These are phyloP conservation scores for Monosporozyma solicola DNA, from an alignment of 805 yeast species.

Conservation along the genomic window DNA sequence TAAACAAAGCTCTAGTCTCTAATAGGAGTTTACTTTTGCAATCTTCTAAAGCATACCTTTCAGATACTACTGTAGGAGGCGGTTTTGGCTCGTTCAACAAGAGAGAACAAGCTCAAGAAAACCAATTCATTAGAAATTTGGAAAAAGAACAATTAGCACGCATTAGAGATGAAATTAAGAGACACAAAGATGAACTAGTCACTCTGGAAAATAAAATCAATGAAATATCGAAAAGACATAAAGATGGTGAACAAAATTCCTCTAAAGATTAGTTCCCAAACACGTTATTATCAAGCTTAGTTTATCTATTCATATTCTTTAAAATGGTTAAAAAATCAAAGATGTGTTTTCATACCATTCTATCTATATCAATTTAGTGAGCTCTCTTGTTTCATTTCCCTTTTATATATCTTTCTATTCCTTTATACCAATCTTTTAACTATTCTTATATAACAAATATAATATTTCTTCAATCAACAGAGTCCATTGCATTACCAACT, in stretches of 20 bases:
- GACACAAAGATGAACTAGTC: slow-evolving; percentile 58
- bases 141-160: slow-evolving; percentile 80
- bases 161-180: slow-evolving; percentile 65
- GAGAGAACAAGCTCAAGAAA: slow-evolving; percentile 91
- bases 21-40: background rate
- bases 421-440: background rate
- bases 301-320: background rate
- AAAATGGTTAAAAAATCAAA: background rate
- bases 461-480: background rate
- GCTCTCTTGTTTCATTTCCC: background rate
- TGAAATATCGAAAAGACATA: slow-evolving; percentile 13
- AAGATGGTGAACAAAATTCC: background rate
- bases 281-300: background rate
- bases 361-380: background rate
- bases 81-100: slow-evolving; percentile 52
- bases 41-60: background rate
- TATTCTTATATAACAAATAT: slow-evolving; percentile 1
- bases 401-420: background rate
- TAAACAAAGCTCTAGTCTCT: background rate
- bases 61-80: slow-evolving; percentile 1
- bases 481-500: background rate
- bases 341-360: background rate
- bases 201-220: slow-evolving; percentile 39
- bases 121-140: slow-evolving; percentile 72
- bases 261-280: background rate